Conservation (phyloP, 495 filamentous ascomycete genomes). For the Penicillium macrosclerotiorum region DNA sequence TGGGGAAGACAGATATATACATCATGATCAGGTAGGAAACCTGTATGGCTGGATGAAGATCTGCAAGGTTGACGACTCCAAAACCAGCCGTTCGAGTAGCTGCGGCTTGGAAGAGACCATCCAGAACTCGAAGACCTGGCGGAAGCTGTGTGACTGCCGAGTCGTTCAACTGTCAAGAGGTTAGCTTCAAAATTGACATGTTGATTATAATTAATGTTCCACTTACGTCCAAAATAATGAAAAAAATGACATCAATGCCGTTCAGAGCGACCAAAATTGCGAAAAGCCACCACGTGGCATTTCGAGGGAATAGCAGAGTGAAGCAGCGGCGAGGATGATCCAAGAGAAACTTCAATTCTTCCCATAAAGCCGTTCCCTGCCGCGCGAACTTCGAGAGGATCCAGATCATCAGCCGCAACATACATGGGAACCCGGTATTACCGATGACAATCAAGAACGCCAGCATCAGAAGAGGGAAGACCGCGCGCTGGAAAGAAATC, state of each 20-base stretch:
- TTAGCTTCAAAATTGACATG: constrained; percentile 4
- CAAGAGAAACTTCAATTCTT: constrained; percentile 84
- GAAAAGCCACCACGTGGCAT: constrained; percentile 96
- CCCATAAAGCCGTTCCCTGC: constrained; percentile 65
- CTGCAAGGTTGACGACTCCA: constrained; percentile 69
- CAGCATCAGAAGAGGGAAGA: constrained; percentile 71
- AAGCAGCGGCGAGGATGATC: constrained; percentile 96
- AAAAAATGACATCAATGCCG: constrained; percentile 79
- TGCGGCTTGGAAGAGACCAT: constrained; percentile 84
- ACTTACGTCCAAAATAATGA: constrained; percentile 83
- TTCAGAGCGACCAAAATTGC: constrained; percentile 81
- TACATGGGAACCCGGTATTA: constrained; percentile 91
- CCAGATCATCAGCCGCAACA: constrained; percentile 91
- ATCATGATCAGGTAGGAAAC: constrained; percentile 98
- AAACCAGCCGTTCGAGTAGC: constrained; percentile 89
- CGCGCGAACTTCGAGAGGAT: constrained; percentile 57
- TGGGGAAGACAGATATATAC: constrained; percentile 97
- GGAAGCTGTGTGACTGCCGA: constrained; percentile 59
- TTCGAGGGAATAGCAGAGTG: constrained; percentile 83
- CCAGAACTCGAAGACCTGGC: constrained; percentile 68
- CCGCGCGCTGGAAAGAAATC: constrained; percentile 75
- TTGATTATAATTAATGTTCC: neutral
- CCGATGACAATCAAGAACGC: constrained; percentile 85
- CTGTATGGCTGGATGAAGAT: constrained; percentile 86
- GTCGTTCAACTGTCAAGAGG: constrained; percentile 59